Evolutionary conservation across 208 protist genomes (phyloP).

Genomic region (Trypanosoma grayi): DNA sequence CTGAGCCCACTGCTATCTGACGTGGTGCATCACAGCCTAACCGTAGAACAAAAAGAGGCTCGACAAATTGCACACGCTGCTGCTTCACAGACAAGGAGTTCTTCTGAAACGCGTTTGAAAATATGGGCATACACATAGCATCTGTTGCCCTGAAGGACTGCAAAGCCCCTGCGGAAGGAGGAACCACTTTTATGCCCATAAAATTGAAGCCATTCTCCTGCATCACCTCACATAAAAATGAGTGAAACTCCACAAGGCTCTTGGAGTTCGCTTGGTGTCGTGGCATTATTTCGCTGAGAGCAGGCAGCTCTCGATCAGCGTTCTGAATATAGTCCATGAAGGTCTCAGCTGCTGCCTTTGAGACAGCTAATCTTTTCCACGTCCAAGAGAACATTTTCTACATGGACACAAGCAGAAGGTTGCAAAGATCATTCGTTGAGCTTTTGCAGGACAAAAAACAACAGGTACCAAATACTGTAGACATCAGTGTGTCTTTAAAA

Average conservation of each 20-base stretch:
- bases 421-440: not conserved
- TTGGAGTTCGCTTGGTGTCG: conserved; percentile 28
- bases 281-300: conserved; percentile 70
- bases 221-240: conserved; percentile 57
- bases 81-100: conserved; percentile 34
- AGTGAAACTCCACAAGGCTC: conserved; percentile 67
- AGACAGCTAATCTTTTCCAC: conserved; percentile 10
- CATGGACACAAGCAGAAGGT: too few species aligned
- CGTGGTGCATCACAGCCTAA: conserved; percentile 29
- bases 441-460: conserved; percentile 12
- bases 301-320: conserved; percentile 54
- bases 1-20: conserved; percentile 20
- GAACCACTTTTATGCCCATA: conserved; percentile 72
- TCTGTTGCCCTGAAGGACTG: conserved; percentile 40
- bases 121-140: conserved; percentile 64
- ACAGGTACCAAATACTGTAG: conserved; percentile 7
- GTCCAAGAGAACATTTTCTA: conserved; percentile 23
- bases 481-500: not conserved
- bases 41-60: conserved; percentile 51
- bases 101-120: conserved; percentile 49
- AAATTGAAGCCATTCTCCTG: conserved; percentile 45
- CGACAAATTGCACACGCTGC: conserved; percentile 69
- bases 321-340: conserved; percentile 70
- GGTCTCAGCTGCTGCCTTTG: conserved; percentile 33
- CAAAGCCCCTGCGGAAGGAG: conserved; percentile 40